Percentiles rank a stretch among this genome's conserved stretches.
phyloP scores from a whole-genome alignment of 257 asterid species.

The Capsicum chinense region DNA sequence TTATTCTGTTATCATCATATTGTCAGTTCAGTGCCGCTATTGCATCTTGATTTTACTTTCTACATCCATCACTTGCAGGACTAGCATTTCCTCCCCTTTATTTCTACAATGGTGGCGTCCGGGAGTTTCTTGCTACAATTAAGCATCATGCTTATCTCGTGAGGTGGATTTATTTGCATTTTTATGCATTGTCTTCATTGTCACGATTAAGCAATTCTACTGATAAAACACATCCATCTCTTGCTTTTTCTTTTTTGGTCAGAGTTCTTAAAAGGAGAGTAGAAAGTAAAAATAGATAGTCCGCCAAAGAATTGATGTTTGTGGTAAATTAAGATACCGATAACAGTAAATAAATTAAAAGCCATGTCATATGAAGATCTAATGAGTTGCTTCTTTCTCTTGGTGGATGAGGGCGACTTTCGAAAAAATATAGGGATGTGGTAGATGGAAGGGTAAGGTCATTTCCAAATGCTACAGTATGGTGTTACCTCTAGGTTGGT shows the following conservation, averaged over 20 bases:
- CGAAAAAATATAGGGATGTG: not conserved
- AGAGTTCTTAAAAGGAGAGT: not conserved
- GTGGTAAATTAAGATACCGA: not conserved
- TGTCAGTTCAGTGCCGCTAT: not conserved
- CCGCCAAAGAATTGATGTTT: not conserved
- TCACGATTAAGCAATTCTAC: not conserved
- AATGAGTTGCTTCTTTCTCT: not conserved
- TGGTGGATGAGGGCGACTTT: not conserved
- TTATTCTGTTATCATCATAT: slow-evolving; percentile 13
- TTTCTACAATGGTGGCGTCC: slow-evolving; percentile 96
- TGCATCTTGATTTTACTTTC: not conserved
- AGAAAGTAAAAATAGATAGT: slow-evolving; percentile 2
- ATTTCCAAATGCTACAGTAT: not conserved
- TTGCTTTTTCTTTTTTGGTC: not conserved
- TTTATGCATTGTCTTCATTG: not conserved
- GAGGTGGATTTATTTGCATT: slow-evolving; percentile 56
- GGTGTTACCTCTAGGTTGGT: slow-evolving; percentile 17
- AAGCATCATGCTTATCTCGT: slow-evolving; percentile 84
- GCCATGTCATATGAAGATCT: not conserved
- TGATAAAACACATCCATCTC: not conserved
- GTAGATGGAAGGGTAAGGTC: slow-evolving; percentile 20
- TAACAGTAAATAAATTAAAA: not conserved
- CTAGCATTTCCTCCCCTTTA: slow-evolving; percentile 96
- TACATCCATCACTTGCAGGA: slow-evolving; percentile 52
- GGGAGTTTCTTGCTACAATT: slow-evolving; percentile 86